Evolutionary conservation across 441 rosid species (phyloP).

Genomic region (Rhodomyrtus psidioides): DNA sequence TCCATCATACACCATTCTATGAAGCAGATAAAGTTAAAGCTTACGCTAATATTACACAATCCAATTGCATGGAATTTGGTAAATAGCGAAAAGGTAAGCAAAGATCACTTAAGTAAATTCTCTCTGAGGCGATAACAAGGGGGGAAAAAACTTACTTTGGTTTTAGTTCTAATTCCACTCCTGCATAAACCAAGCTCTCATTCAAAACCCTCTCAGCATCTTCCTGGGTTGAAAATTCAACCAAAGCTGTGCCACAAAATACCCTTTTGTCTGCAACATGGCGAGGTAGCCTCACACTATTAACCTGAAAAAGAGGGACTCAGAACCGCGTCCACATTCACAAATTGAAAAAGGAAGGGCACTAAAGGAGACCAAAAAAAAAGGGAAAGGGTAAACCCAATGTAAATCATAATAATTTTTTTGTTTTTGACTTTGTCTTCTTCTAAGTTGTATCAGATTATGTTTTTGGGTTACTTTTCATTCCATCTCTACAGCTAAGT

Average conservation of each 20-base stretch:
- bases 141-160: conserved; percentile 47
- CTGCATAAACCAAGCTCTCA: conserved; percentile 54
- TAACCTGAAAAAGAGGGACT: conserved; percentile 38
- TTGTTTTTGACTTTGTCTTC: too few relatives aligned
- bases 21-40: not conserved
- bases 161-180: conserved; percentile 56
- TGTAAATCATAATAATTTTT: not conserved
- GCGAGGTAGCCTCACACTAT: conserved; percentile 84
- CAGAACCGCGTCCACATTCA: not conserved
- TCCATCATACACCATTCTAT: not conserved
- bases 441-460: too few relatives aligned
- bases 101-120: not conserved
- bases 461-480: too few relatives aligned
- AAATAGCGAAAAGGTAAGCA: not conserved
- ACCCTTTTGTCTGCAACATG: conserved; percentile 59
- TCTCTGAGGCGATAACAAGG: not conserved
- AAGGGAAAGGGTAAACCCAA: not conserved
- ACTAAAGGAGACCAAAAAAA: not conserved
- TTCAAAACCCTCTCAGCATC: conserved; percentile 52
- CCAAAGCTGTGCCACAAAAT: conserved; percentile 71
- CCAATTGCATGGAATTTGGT: not conserved
- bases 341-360: not conserved
- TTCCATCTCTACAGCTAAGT: too few relatives aligned
- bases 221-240: conserved; percentile 73
- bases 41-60: not conserved